Base-by-base conservation (phyloP, 805 yeast species). In the Lachancea sp. region DNA sequence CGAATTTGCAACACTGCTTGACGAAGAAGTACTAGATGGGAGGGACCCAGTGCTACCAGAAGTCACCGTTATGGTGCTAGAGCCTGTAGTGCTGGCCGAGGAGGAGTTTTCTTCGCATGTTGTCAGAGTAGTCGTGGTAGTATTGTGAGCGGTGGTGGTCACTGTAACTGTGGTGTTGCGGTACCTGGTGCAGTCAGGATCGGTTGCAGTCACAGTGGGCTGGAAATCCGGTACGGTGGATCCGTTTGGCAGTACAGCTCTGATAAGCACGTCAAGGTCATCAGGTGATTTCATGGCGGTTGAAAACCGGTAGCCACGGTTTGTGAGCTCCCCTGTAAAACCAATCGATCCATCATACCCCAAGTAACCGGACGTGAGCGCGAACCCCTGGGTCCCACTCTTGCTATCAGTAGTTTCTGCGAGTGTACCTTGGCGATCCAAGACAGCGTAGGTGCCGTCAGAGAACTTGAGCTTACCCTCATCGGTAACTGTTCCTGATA, bases 241-340 rank as follows among this genome's bases (percentile, higher is more conserved):
- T 22, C 58, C 58, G 26, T 42, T 36, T 16, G 49, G 39, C 16
- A 44, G 36, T 11, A 46, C 38, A n/a, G 56, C 54, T 36, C 43
- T 49, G 10, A 57, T 40, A n/a, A 48, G 55, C 32, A 56, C 48
- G 12, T 53, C 55, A 0, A 55, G 37, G 42, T 56, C 57, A 36
- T 51, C 49, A n/a, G 45, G 46, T 48, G 58, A 61, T 8, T 53
- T 42, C 51, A 53, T 50, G 38, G 57, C 55, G 13, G 57, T 47
- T 31, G 60, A 60, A 22, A 60, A 43, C 12, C 49, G 36, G 52
- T 66, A 64, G 12, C 43, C 20, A 4, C 42, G 20, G 18, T 53
- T 50, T 30, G 63, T 51, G 31, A 71, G 69, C 46, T 71, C 66
- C 30, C 74, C 74, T 31, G 59, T 57, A 63, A 72, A 74, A 33